phyloP scores from a whole-genome alignment of 108 stramenopile species.

The Hondaea fermentalgiana region DNA sequence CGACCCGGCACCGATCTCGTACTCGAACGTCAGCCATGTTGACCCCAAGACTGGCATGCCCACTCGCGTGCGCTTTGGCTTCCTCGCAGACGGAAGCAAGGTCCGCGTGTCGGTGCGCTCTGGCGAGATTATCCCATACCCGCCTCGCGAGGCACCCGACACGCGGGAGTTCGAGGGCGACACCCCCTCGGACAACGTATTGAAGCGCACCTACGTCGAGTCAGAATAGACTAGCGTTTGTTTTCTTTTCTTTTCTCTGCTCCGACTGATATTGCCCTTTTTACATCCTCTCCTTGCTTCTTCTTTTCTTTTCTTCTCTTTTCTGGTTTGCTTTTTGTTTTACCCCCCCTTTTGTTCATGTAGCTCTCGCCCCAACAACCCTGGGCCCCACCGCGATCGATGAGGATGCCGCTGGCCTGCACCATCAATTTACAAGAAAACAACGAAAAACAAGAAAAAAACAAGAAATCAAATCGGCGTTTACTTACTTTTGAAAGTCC shows the following conservation, averaged over 20 bases:
- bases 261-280: too few relatives aligned
- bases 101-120: background rate
- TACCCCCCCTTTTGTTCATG: too few relatives aligned
- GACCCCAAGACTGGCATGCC: background rate
- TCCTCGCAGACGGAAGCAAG: background rate
- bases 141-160: background rate
- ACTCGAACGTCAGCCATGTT: background rate
- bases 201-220: background rate
- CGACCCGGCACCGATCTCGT: background rate
- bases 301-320: too few relatives aligned
- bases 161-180: background rate
- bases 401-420: too few relatives aligned
- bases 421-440: too few relatives aligned
- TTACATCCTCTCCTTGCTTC: too few relatives aligned
- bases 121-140: background rate
- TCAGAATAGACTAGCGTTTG: background rate
- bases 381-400: too few relatives aligned
- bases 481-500: background rate
- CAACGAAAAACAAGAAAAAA: too few relatives aligned
- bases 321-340: background rate
- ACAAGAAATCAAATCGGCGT: too few relatives aligned
- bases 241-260: background rate
- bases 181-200: background rate
- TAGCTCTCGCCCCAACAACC: too few relatives aligned
- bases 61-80: background rate